A percentile compares a stretch with the other conserved stretches of the same genome.
phyloP scores from a whole-genome alignment of 192 early-diverging fungal species.

The Coemansia sp. region DNA sequence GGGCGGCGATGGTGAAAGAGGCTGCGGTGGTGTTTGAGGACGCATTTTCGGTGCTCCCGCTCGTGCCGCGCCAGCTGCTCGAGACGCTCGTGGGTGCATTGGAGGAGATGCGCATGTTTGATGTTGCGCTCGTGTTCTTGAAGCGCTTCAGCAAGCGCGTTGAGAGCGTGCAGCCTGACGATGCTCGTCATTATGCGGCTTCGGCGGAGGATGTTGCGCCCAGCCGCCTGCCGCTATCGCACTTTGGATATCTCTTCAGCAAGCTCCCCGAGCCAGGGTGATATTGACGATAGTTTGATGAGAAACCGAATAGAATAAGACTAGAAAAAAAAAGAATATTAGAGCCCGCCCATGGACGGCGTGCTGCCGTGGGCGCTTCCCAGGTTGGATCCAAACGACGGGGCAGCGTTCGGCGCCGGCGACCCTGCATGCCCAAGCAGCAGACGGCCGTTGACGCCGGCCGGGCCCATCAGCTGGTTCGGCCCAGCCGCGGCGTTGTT shows the following conservation, averaged over 20 bases:
- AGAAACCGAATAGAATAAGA: conserved; percentile 1
- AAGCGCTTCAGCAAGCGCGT: conserved; percentile 33
- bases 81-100: conserved; percentile 24
- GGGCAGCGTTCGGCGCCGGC: conserved; percentile 8
- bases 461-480: conserved; percentile 62
- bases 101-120: conserved; percentile 23
- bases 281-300: no score
- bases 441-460: conserved; percentile 70
- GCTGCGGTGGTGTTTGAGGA: conserved; percentile 45
- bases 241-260: conserved; percentile 23
- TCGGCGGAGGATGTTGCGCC: conserved; percentile 12
- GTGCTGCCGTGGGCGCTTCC: conserved; percentile 21
- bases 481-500: conserved; percentile 21
- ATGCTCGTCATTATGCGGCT: no score
- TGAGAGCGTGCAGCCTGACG: conserved; percentile 24
- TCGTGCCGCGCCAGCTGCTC: conserved; percentile 33
- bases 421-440: conserved; percentile 57
- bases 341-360: conserved; percentile 40
- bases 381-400: conserved; percentile 22
- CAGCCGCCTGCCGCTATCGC: conserved; percentile 17
- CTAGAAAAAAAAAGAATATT: conserved; percentile 4
- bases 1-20: conserved; percentile 12
- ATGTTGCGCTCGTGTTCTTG: neutral
- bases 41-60: conserved; percentile 27
- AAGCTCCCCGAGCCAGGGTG: neutral